phyloP scores from a whole-genome alignment of 768 basidiomycete genomes.

The Leucocoprinus leucothites region DNA sequence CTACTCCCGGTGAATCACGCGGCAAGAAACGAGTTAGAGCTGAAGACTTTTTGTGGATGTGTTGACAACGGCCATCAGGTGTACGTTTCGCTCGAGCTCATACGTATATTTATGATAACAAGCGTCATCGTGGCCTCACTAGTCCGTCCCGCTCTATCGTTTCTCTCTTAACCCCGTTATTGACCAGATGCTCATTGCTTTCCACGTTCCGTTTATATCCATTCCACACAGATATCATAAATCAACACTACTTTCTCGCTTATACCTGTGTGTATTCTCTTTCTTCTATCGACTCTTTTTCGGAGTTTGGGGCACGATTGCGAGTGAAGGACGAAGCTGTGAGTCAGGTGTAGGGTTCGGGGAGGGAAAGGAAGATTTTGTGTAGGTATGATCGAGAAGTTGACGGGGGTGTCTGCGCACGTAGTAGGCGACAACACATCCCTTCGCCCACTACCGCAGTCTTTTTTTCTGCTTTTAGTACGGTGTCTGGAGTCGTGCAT shows the following conservation, averaged over 20 bases:
- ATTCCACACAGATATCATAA: background rate
- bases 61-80: background rate
- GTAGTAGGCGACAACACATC: constrained; percentile 1
- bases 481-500: background rate
- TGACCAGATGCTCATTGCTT: constrained; percentile 2
- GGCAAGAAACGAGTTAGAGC: constrained; percentile 85
- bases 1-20: constrained; percentile 54
- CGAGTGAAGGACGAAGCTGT: background rate
- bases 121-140: constrained; percentile 3
- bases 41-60: constrained; percentile 70
- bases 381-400: background rate
- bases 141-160: constrained; percentile 13
- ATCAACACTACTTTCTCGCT: background rate
- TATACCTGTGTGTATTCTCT: background rate
- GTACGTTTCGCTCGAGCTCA: background rate
- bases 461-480: background rate
- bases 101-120: background rate
- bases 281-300: background rate
- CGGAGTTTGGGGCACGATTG: background rate
- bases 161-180: background rate
- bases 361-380: background rate
- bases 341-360: too few species aligned
- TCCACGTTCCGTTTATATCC: background rate
- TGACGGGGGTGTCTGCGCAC: background rate
- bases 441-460: background rate